These are phyloP conservation scores for Chaetomiaceae sp. DNA, from an alignment of 2,329 filamentous ascomycete genomes.

Conservation along the genomic window DNA sequence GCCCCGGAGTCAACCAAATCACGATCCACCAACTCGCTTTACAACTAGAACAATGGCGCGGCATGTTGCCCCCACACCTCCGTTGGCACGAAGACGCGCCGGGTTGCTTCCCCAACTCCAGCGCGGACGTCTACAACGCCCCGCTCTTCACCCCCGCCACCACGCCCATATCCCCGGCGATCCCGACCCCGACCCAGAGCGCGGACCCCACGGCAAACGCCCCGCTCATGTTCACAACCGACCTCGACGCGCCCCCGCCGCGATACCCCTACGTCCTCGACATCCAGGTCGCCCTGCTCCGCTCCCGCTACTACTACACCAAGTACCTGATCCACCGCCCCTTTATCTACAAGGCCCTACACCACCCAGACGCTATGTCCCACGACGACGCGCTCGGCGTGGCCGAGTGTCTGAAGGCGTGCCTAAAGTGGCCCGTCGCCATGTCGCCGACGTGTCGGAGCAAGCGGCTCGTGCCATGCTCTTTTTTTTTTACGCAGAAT, in stretches of 20 bases:
- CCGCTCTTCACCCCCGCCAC: conserved; percentile 18
- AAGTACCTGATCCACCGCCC: conserved; percentile 56
- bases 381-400: conserved; percentile 51
- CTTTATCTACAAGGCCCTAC: conserved; percentile 56
- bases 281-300: conserved; percentile 52
- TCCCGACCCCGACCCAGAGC: conserved; percentile 18
- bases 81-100: conserved; percentile 55
- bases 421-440: conserved; percentile 56
- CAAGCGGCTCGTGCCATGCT: conserved; percentile 55
- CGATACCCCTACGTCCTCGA: conserved; percentile 51
- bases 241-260: conserved; percentile 41
- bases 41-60: conserved; percentile 55
- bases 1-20: conserved; percentile 26
- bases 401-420: conserved; percentile 53
- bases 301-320: conserved; percentile 56
- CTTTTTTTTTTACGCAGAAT: conserved; percentile 61
- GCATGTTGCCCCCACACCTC: conserved; percentile 49
- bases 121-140: conserved; percentile 24
- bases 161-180: conserved; percentile 21
- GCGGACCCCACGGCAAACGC: conserved; percentile 16
- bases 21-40: conserved; percentile 49
- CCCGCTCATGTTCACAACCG: conserved; percentile 42
- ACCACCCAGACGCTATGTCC: conserved; percentile 51
- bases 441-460: conserved; percentile 53
- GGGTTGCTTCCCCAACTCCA: conserved; percentile 37